Evolutionary conservation across 2,329 filamentous ascomycete genomes (phyloP).

Genomic region (Fusarium sterilihyphosum): DNA sequence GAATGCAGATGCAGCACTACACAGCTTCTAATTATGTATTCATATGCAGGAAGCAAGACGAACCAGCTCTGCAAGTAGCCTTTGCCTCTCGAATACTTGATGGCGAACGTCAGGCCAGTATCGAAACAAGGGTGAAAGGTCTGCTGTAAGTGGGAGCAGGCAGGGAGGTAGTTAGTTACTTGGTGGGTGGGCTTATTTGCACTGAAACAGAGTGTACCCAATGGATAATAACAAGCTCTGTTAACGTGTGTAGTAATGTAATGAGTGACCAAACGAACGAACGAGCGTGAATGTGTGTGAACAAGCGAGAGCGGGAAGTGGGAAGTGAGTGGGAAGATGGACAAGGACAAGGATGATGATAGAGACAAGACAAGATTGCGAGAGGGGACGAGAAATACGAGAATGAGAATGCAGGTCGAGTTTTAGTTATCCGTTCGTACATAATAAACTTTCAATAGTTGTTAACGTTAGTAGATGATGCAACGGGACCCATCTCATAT

Average conservation of each 20-base stretch:
- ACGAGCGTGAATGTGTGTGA: background rate
- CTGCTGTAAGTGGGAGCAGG: slow-evolving; percentile 5
- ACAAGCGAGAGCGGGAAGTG: background rate
- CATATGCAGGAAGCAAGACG: background rate
- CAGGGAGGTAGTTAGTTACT: slow-evolving; percentile 5
- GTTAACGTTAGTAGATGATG: background rate
- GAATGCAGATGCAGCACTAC: background rate
- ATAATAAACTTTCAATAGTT: slow-evolving; percentile 4
- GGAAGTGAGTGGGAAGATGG: background rate
- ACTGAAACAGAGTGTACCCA: slow-evolving; percentile 20
- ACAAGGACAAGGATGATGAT: slow-evolving; percentile 30
- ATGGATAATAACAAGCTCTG: background rate
- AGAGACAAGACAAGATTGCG: slow-evolving; percentile 4
- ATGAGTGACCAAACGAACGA: slow-evolving; percentile 16
- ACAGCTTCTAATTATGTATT: background rate
- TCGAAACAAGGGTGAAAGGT: slow-evolving; percentile 5
- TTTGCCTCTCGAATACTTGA: background rate
- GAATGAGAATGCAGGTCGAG: background rate
- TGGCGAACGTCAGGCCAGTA: slow-evolving; percentile 11
- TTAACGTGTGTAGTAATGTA: background rate
- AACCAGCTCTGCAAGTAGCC: background rate
- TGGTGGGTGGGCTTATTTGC: background rate
- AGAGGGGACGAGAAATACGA: slow-evolving; percentile 16
- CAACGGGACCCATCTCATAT: background rate
- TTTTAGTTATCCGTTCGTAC: background rate